A percentile compares a stretch with the other conserved stretches of the same genome.
Conservation (phyloP, 2,329 filamentous ascomycete species). For the Sordariomycetes sp. region DNA sequence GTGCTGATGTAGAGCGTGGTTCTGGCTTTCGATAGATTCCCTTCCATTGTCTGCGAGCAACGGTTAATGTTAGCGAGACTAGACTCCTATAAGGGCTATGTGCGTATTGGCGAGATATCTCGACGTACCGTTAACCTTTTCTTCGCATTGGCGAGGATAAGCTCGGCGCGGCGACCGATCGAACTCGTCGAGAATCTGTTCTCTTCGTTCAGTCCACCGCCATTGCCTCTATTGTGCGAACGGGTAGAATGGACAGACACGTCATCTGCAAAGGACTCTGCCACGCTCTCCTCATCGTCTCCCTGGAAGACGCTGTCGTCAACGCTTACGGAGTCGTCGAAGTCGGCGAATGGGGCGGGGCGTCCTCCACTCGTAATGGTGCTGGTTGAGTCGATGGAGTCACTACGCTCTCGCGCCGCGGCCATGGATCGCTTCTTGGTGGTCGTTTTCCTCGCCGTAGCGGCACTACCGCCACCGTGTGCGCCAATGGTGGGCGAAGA, state of each 20-base stretch:
- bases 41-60: constrained; percentile 71
- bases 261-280: constrained; percentile 43
- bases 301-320: constrained; percentile 57
- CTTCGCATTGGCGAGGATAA: constrained; percentile 90
- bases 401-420: constrained; percentile 34
- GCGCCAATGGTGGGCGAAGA: constrained; percentile 35
- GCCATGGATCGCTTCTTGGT: constrained; percentile 34
- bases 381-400: constrained; percentile 50
- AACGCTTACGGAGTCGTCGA: constrained; percentile 51
- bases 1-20: constrained; percentile 47
- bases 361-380: constrained; percentile 45
- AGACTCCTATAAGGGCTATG: neutral
- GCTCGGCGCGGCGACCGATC: constrained; percentile 72
- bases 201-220: constrained; percentile 27
- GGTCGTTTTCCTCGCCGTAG: constrained; percentile 8
- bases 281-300: constrained; percentile 57
- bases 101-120: neutral
- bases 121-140: constrained; percentile 67
- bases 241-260: constrained; percentile 19
- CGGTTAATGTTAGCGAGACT: neutral
- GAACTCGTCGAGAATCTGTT: constrained; percentile 62
- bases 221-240: constrained; percentile 13
- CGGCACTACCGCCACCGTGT: constrained; percentile 13
- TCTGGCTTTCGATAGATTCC: constrained; percentile 72
- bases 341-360: constrained; percentile 42